Percentiles rank a stretch among this genome's conserved stretches.
These are phyloP conservation scores for Cyberlindnera saturnus DNA, from an alignment of 805 yeast genomes.

Conservation along the genomic window DNA sequence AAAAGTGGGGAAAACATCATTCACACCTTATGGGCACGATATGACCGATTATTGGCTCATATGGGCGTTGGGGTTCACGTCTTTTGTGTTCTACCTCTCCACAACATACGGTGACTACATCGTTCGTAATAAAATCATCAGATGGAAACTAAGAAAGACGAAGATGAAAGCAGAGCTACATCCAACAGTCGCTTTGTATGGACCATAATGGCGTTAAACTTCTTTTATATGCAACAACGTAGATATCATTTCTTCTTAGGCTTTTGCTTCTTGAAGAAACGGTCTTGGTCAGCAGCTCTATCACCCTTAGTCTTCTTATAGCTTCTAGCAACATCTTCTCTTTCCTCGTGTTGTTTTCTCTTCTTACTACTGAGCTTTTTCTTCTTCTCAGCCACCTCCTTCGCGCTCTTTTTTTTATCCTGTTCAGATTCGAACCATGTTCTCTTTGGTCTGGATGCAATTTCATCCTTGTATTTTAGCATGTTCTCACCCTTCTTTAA, in stretches of 20 bases:
- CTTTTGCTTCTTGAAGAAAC: conserved; percentile 24
- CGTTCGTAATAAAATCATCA: no score
- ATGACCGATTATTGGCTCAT: no score
- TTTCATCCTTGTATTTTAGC: conserved; percentile 74
- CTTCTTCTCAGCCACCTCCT: conserved; percentile 25
- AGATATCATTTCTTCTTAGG: conserved; percentile 11
- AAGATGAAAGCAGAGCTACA: no score
- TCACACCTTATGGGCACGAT: no score
- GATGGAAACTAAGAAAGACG: no score
- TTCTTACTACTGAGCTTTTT: conserved; percentile 54
- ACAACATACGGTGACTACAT: no score
- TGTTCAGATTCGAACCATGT: conserved; percentile 83
- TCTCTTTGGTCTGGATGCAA: conserved; percentile 84
- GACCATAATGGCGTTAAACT: no score
- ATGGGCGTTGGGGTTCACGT: no score
- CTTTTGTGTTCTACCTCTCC: no score
- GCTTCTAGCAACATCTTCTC: conserved; percentile 44
- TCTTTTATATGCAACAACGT: no score
- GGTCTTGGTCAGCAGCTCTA: conserved; percentile 47
- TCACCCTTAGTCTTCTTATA: conserved; percentile 80
- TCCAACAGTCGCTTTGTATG: no score
- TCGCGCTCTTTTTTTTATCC: conserved; percentile 35
- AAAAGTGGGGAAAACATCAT: no score
- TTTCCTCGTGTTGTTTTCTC: conserved; percentile 64
- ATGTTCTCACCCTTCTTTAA: conserved; percentile 79